Evolutionary conservation across 2,329 filamentous ascomycete species (phyloP), one percentile per base, ranked within the genome.

Genomic region (Botrytis cinerea): DNA sequence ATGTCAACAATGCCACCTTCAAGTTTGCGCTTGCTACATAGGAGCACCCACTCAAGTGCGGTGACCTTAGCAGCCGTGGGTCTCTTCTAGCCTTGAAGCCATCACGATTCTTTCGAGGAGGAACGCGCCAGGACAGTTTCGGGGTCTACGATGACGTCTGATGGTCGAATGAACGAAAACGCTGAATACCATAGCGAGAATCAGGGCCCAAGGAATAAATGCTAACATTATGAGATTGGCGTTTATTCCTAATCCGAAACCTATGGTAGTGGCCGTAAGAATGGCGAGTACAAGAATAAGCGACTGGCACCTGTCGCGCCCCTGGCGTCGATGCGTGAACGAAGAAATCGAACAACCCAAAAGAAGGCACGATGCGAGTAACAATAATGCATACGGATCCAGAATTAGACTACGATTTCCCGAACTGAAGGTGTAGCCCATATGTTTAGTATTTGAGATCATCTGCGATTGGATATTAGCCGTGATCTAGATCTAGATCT

Each of bases 321-420:
- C 77, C 62, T 82, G 81, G 25, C 79, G 78, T 46, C 82, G 78
- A 51, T 82, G 81, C 2, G 78, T 75, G 72, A 82, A 83, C 0
- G 82, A 82, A 18, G 82, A 82, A 14, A 82, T 79, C 9, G 80
- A 80, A 60, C 78, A 82, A 10, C 82, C 82, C 32, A 83, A 79
- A 4, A 81, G 73, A 25, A 83, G 69, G 73, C 81, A 82, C 18
- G 81, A 80, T 35, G 71, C 75, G 22, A 83, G 78, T 78, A 83
- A 80, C 40, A 81, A 61, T 25, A 75, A 75, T 14, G 82, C 79
- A n/a, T 81, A 79, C 20, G 81, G 81, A 46, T 80, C 77, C 45
- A 81, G 74, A 43, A 80, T 62, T 63, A 79, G 75, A 20, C 43
- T 62, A 70, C 75, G 75, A 62, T 76, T 38, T 20, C 75, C 75